phyloP scores from a whole-genome alignment of 1,284 basidiomycete genomes.

The Microbotryum violaceum region DNA sequence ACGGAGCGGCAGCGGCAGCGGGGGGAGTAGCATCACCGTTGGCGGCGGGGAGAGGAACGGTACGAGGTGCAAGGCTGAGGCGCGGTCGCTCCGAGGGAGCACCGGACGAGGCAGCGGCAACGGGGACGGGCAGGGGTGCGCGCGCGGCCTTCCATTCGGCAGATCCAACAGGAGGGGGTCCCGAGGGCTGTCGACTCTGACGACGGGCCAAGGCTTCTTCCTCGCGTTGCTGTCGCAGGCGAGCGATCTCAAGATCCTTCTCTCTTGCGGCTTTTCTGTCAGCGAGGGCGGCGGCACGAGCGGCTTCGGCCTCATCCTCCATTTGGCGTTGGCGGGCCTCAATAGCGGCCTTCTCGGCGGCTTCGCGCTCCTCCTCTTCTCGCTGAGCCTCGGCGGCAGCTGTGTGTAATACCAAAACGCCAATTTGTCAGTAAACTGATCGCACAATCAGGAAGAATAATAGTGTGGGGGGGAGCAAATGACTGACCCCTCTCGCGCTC shows the following conservation, averaged over 20 bases:
- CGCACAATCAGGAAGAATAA: neutral
- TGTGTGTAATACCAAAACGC: neutral
- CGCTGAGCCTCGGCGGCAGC: constrained; percentile 15
- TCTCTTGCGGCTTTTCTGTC: constrained; percentile 49
- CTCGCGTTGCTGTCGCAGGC: constrained; percentile 60
- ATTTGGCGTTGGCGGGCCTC: constrained; percentile 48
- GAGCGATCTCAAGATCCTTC: constrained; percentile 55
- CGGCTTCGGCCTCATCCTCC: constrained; percentile 51
- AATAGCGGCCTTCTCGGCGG: constrained; percentile 53
- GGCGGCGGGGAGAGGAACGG: constrained; percentile 7
- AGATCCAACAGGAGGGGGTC: constrained; percentile 16
- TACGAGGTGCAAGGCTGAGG: constrained; percentile 19
- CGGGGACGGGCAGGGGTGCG: constrained; percentile 2
- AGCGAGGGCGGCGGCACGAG: constrained; percentile 56
- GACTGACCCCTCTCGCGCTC: constrained; percentile 24
- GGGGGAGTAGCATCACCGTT: constrained; percentile 8
- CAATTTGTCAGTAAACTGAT: no score
- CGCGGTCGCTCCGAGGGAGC: constrained; percentile 23
- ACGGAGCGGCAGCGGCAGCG: constrained; percentile 6
- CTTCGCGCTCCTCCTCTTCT: constrained; percentile 46
- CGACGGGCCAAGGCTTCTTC: constrained; percentile 55
- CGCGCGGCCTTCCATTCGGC: constrained; percentile 26
- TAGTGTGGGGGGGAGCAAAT: neutral
- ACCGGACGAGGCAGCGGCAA: constrained; percentile 4
- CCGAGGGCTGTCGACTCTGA: constrained; percentile 4